Percentiles rank a stretch among this genome's conserved stretches.
phyloP scores from a whole-genome alignment of 2,329 filamentous ascomycete genomes.

The Trichoderma guizhouense region DNA sequence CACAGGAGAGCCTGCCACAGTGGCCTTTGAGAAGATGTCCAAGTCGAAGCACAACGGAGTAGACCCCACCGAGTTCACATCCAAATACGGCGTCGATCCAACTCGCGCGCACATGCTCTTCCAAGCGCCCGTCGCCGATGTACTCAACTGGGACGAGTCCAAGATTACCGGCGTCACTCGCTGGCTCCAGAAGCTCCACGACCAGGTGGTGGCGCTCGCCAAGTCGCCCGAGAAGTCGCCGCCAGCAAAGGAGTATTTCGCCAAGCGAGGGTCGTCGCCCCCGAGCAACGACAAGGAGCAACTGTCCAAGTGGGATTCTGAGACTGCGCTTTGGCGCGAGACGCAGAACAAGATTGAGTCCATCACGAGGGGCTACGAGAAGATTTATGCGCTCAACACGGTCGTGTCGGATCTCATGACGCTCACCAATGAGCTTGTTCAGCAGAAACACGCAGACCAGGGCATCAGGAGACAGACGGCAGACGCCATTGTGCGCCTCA shows the following conservation, averaged over 20 bases:
- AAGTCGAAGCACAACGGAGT: conserved; percentile 94
- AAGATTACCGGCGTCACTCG: conserved; percentile 79
- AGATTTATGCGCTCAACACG: conserved; percentile 77
- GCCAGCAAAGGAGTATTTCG: conserved; percentile 37
- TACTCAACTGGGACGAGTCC: conserved; percentile 82
- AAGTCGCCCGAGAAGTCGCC: conserved; percentile 9
- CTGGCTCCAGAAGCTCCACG: conserved; percentile 70
- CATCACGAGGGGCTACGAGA: conserved; percentile 65
- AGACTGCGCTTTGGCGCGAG: conserved; percentile 57
- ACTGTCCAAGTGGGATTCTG: conserved; percentile 42
- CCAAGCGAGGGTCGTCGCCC: conserved; percentile 26
- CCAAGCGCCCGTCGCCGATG: conserved; percentile 77
- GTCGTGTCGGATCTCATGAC: conserved; percentile 79
- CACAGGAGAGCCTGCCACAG: conserved; percentile 54
- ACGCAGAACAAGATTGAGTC: conserved; percentile 65
- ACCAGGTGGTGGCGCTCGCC: conserved; percentile 44
- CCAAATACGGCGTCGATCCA: conserved; percentile 75
- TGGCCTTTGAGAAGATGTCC: conserved; percentile 88
- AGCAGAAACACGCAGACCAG: conserved; percentile 38
- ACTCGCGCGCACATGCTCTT: conserved; percentile 86
- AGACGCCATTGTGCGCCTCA: conserved; percentile 62
- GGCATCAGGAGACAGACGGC: conserved; percentile 48
- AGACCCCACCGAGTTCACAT: conserved; percentile 70
- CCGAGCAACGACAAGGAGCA: conserved; percentile 24
- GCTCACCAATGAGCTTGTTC: conserved; percentile 66